Base-by-base conservation (phyloP, 805 yeast genomes). In the Candida namnaoensis region DNA sequence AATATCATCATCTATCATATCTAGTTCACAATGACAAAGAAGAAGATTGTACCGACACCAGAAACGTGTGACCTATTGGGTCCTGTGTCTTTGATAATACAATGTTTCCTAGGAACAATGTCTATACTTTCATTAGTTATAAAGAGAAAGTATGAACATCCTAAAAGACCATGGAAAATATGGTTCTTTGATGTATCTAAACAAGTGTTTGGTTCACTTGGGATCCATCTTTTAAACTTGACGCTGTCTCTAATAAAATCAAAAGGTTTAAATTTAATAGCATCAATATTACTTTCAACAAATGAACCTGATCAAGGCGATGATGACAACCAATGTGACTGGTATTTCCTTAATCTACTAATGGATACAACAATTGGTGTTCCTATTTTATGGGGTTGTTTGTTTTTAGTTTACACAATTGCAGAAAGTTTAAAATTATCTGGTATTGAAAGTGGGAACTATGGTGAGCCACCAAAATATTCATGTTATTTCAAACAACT, bases 341-440 rank as follows among this genome's bases (percentile, higher is more conserved):
- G 96, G 93, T 91, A 93, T 65, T 91, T 91, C 56, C 66, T 93
- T 41, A 91, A 86, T 53, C 74, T 91, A 34, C 70, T 91, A 27
- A 75, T 91, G 56, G 99, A 91, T 60, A 90, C 98, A 35, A 91
- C 99, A 0, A 72, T 90, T 7, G 99, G 99, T 1, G 91, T 91
- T 3, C 95, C 95, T 7, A 74, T 91, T 3, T 64, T 84, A 25
- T 84, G 86, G 78, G 60, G 60, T 7, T 61, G 67, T 24, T 68
- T 90, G 27, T 72, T 72, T 44, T 46, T 68, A 3, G 66, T 80
- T 1, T 82, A 80, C 56, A 62, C 59, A 13, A 41, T 68, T 2
- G 74, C 60, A 30, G 47, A 44, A 15, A 40, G 39, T 34, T 52
- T 57, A 10, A 44, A 54, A 3, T 47, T 66, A n/a, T 43, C 62